Percentiles rank a stretch among this genome's conserved stretches.
Conservation (phyloP, 345 rosid species). For the Brassica rapa region DNA sequence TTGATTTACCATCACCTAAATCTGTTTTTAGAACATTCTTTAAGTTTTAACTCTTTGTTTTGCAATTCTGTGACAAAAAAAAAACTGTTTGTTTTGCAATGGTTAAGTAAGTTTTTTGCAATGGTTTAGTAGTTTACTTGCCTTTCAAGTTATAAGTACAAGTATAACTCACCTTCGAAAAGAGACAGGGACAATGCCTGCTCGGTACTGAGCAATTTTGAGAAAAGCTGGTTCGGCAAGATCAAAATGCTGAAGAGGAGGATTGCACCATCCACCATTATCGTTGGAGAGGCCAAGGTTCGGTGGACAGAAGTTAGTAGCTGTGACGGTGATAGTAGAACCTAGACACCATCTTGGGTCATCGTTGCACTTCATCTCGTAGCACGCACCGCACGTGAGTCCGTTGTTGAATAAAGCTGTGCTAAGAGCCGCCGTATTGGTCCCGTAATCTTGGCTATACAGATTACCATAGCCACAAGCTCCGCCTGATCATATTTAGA, state of each 20-base stretch:
- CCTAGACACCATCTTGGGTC: conserved; percentile 76
- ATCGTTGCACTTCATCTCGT: conserved; percentile 63
- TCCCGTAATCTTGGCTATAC: conserved; percentile 75
- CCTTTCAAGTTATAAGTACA: neutral
- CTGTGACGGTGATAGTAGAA: conserved; percentile 66
- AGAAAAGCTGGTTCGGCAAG: conserved; percentile 94
- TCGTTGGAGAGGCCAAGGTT: conserved; percentile 66
- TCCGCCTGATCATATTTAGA: conserved; percentile 52
- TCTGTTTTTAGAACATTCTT: neutral
- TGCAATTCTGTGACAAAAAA: too few relatives aligned
- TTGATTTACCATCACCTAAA: neutral
- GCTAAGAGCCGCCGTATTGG: conserved; percentile 78
- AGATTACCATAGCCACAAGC: conserved; percentile 82
- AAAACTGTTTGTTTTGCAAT: neutral
- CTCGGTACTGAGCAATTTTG: conserved; percentile 87
- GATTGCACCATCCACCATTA: conserved; percentile 99
- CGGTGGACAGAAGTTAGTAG: conserved; percentile 92
- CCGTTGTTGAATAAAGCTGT: conserved; percentile 82
- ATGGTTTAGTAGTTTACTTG: neutral
- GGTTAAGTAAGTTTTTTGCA: neutral
- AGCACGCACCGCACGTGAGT: conserved; percentile 76
- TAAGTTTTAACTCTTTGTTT: neutral
- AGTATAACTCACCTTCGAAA: conserved; percentile 63
- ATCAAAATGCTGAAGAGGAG: conserved; percentile 96
- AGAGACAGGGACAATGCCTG: conserved; percentile 92